phyloP scores from a whole-genome alignment of 2,329 filamentous ascomycete genomes.

The Magnaporthiopsis rhizophila region DNA sequence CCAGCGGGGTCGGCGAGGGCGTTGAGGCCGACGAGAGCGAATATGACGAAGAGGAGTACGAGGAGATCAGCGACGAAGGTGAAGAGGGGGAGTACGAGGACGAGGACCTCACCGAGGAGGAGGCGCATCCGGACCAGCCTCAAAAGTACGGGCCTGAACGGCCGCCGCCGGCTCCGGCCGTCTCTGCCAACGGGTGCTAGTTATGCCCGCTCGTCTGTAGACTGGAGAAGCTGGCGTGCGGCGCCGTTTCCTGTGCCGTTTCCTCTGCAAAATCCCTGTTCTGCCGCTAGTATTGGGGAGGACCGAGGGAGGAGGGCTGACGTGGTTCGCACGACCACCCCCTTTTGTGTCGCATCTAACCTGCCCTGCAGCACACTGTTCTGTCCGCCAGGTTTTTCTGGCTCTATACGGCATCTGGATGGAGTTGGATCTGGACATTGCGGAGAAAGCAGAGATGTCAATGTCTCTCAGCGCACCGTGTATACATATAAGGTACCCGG shows the following conservation, averaged over 20 bases:
- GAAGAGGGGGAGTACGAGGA: conserved; percentile 20
- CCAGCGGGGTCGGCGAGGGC: conserved; percentile 52
- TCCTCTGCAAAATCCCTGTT: background rate
- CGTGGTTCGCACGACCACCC: background rate
- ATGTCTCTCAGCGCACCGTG: background rate
- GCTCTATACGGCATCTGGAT: background rate
- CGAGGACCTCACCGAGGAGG: conserved; percentile 18
- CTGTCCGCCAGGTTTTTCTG: background rate
- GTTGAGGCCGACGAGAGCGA: conserved; percentile 55
- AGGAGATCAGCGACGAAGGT: conserved; percentile 39
- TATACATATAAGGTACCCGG: background rate
- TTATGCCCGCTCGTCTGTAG: conserved; percentile 5
- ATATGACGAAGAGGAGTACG: conserved; percentile 47
- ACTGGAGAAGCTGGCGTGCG: background rate
- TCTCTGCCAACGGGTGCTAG: conserved; percentile 16
- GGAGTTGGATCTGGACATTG: no score
- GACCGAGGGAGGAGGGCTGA: background rate
- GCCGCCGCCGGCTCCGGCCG: conserved; percentile 25
- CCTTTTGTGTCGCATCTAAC: background rate
- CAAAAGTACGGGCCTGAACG: conserved; percentile 41
- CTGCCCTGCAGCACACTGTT: background rate
- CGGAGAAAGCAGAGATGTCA: background rate
- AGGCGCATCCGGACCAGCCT: conserved; percentile 25
- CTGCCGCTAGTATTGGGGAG: background rate
- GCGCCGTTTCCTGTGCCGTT: background rate